Base-by-base conservation (phyloP, 1,139 yeast species). In the Saccharomycopsis phalli region DNA sequence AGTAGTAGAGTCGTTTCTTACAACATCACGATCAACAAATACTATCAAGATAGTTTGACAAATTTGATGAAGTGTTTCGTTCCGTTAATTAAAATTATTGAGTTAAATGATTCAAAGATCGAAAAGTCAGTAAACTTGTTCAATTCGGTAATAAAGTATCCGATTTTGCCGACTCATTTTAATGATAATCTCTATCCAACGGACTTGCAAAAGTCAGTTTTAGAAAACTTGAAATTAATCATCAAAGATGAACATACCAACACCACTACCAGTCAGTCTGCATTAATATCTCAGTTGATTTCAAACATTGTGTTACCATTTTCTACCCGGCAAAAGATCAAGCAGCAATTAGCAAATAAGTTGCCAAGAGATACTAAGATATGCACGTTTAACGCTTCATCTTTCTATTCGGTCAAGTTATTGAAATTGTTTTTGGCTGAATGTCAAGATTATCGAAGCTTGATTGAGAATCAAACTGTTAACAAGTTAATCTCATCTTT, bases 381-480 rank as follows among this genome's bases (percentile, higher is more conserved):
- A 22, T 91, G 94, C 1, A 70, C 86, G 0, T 86, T 80, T 53
- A 68, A 76, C 29, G 76, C 86, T 0, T 60, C 81, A 2, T 72
- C 91, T 49, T 68, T 68, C 41, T 53, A 59, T 22, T 66, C 83
- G 1, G 61, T 77, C 41, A 59, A 57, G 10, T 49, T 71, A 6
- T 52, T 83, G 21, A 51, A 55, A 3, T 49, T 49, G 0, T 65
- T 66, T 30, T 45, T 81, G 14, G 49, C 52, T 0, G 42, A 51
- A 1, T 49, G 68, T 1, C 46, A 45, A 0, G 63, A 66, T 39
- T 59, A 66, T 31, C 47, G 53, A 1, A 52, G 58, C 0, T 55
- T 75, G 18, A 49, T 77, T 2, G 52, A 61, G 7, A 76, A 76
- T 46, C 69, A 67, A 16, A 66, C 75, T 4, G 52, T 78, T 1